These are phyloP conservation scores for Venturia effusa DNA, from an alignment of 2,329 filamentous ascomycete genomes.

Conservation along the genomic window DNA sequence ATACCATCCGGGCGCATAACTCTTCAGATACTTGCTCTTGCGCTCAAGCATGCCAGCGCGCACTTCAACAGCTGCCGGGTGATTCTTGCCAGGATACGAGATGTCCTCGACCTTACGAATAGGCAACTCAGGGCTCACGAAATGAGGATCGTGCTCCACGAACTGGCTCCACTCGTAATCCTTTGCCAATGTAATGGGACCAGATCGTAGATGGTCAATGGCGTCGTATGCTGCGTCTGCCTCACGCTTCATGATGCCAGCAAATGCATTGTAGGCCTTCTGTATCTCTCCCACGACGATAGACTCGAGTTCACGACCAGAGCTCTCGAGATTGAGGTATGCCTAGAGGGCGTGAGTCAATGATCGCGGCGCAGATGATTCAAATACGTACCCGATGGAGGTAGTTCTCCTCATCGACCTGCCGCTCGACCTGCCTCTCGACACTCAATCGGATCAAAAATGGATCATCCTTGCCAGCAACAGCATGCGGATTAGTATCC, in stretches of 20 bases:
- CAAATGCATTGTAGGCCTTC: constrained; percentile 92
- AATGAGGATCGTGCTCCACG: constrained; percentile 68
- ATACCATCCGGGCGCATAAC: constrained; percentile 90
- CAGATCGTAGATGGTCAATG: constrained; percentile 69
- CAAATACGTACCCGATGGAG: constrained; percentile 63
- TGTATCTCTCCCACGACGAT: constrained; percentile 97
- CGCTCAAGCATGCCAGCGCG: constrained; percentile 85
- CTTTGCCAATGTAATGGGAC: constrained; percentile 86
- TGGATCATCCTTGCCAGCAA: constrained; percentile 81
- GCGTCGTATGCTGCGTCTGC: constrained; percentile 70
- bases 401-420: constrained; percentile 96
- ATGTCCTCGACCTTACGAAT: constrained; percentile 72
- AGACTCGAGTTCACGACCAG: constrained; percentile 86
- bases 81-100: constrained; percentile 80
- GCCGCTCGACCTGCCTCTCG: constrained; percentile 81
- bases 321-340: constrained; percentile 87
- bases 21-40: constrained; percentile 98
- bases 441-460: constrained; percentile 78
- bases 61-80: constrained; percentile 74
- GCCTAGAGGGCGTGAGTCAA: constrained; percentile 45
- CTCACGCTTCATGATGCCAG: constrained; percentile 82
- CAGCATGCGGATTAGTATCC: constrained; percentile 64
- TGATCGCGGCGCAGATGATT: constrained; percentile 16
- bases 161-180: constrained; percentile 86
- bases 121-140: constrained; percentile 75